phyloP scores from a whole-genome alignment of 768 basidiomycete species.

The Pluteus cervinus region DNA sequence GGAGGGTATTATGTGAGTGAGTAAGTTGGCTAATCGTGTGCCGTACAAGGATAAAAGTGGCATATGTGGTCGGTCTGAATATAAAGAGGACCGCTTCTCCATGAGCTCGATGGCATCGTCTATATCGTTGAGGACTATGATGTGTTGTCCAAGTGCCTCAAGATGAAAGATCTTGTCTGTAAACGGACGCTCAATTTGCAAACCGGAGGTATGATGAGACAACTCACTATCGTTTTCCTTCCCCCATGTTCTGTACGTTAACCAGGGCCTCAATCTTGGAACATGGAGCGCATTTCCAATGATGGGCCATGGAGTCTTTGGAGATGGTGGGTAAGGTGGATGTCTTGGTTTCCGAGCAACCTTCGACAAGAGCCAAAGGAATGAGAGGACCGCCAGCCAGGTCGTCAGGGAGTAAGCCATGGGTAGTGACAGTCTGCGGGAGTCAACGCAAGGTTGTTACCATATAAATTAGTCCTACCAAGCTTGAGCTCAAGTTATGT shows the following conservation, averaged over 20 bases:
- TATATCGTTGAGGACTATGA: slow-evolving; percentile 9
- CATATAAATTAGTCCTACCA: no score
- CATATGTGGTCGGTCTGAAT: slow-evolving; percentile 19
- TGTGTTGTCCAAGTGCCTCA: slow-evolving; percentile 6
- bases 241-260: slow-evolving; percentile 11
- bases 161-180: slow-evolving; percentile 11
- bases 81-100: slow-evolving; percentile 11
- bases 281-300: slow-evolving; percentile 16
- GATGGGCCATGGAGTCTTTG: slow-evolving; percentile 9
- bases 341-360: no score
- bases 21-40: not conserved
- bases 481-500: no score
- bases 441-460: no score
- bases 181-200: no score
- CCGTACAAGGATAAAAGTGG: slow-evolving; percentile 16
- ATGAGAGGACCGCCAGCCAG: no score
- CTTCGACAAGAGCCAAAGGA: no score
- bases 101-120: slow-evolving; percentile 12
- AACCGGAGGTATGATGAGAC: not conserved
- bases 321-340: slow-evolving; percentile 16
- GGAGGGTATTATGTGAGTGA: slow-evolving; percentile 4
- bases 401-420: no score
- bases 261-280: slow-evolving; percentile 6
- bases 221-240: slow-evolving; percentile 12
- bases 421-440: no score